A percentile compares a stretch with the other conserved stretches of the same genome.
Conservation (phyloP, 805 yeast species). For the Ogataea angusta region DNA sequence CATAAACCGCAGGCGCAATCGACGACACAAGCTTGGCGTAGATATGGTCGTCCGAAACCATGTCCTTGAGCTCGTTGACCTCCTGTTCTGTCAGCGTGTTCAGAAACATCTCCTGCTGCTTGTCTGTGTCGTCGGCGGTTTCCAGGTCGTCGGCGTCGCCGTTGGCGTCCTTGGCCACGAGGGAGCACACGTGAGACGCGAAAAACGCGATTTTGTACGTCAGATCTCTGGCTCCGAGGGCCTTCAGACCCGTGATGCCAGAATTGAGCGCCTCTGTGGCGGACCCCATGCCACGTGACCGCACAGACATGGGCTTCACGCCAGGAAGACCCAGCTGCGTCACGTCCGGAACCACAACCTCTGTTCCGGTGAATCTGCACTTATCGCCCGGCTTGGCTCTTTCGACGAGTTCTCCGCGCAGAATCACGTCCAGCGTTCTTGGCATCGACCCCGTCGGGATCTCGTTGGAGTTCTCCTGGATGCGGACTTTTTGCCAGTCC, state of each 20-base stretch:
- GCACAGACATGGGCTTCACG: slow-evolving; percentile 76
- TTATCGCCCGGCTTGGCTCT: slow-evolving; percentile 97
- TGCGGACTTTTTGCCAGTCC: slow-evolving; percentile 95
- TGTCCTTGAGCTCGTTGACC: slow-evolving; percentile 75
- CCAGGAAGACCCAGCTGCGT: slow-evolving; percentile 95
- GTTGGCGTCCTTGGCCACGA: slow-evolving; percentile 37
- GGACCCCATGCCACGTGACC: slow-evolving; percentile 52
- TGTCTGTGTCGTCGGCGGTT: slow-evolving; percentile 44
- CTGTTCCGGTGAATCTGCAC: slow-evolving; percentile 90
- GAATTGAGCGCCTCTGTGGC: slow-evolving; percentile 65
- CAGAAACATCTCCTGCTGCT: slow-evolving; percentile 78
- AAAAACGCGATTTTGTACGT: slow-evolving; percentile 88
- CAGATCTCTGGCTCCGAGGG: slow-evolving; percentile 91
- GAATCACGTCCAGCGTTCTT: slow-evolving; percentile 85
- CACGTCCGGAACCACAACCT: slow-evolving; percentile 92
- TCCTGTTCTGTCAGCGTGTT: slow-evolving; percentile 78
- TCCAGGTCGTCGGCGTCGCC: slow-evolving; percentile 20
- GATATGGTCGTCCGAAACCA: slow-evolving; percentile 86
- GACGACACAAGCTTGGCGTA: slow-evolving; percentile 83
- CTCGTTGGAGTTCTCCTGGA: slow-evolving; percentile 94
- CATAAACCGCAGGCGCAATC: slow-evolving; percentile 93
- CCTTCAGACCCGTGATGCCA: slow-evolving; percentile 84
- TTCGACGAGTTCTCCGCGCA: slow-evolving; percentile 93
- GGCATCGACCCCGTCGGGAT: slow-evolving; percentile 99
- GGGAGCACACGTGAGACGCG: slow-evolving; percentile 84